Percentiles rank a stretch among this genome's conserved stretches.
These are phyloP conservation scores for Phytophthora idaei DNA, from an alignment of 352 stramenopile genomes.

Conservation along the genomic window DNA sequence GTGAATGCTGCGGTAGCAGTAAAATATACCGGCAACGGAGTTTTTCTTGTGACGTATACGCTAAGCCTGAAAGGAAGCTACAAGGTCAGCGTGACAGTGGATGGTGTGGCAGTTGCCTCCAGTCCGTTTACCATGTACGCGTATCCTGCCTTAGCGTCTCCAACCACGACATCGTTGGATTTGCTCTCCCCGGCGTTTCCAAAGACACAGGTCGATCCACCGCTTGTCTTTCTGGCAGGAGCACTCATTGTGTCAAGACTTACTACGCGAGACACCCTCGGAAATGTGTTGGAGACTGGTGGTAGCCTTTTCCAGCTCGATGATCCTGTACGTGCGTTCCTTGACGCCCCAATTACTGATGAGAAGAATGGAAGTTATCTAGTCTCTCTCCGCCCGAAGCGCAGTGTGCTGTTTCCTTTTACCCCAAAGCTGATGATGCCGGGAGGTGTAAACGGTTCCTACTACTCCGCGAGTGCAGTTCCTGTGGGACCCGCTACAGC, in stretches of 20 bases:
- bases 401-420: slow-evolving; percentile 40
- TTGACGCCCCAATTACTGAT: slow-evolving; percentile 34
- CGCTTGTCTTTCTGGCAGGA: slow-evolving; percentile 45
- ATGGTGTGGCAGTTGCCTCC: slow-evolving; percentile 41
- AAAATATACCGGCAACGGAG: slow-evolving; percentile 40
- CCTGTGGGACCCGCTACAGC: slow-evolving; percentile 19
- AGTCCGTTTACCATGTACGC: slow-evolving; percentile 70
- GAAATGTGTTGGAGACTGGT: slow-evolving; percentile 59
- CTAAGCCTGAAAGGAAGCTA: slow-evolving; percentile 52
- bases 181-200: slow-evolving; percentile 40
- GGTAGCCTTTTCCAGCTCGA: slow-evolving; percentile 55
- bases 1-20: slow-evolving; percentile 34
- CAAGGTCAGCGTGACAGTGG: slow-evolving; percentile 49
- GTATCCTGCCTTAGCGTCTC: slow-evolving; percentile 48
- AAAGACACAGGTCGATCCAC: slow-evolving; percentile 12
- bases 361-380: slow-evolving; percentile 50
- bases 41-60: slow-evolving; percentile 52
- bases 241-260: slow-evolving; percentile 41
- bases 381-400: slow-evolving; percentile 34
- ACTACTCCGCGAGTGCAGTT: slow-evolving; percentile 44
- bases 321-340: slow-evolving; percentile 25
- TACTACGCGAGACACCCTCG: slow-evolving; percentile 50
- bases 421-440: slow-evolving; percentile 52
- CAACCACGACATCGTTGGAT: slow-evolving; percentile 56
- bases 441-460: slow-evolving; percentile 63